phyloP scores from a whole-genome alignment of 768 basidiomycete genomes.

The Crepidotus variabilis region DNA sequence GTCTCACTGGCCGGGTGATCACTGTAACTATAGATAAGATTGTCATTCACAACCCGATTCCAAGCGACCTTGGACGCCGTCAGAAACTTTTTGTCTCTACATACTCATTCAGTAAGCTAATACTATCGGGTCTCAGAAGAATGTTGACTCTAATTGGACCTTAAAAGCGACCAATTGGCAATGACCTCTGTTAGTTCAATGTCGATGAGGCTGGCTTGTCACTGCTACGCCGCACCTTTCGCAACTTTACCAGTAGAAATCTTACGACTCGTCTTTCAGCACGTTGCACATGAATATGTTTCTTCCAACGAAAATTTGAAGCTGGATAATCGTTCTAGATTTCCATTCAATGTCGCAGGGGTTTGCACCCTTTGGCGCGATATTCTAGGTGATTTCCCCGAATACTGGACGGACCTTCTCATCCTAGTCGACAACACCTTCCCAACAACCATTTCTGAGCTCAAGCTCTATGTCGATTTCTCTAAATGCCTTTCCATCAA shows the following conservation, averaged over 20 bases:
- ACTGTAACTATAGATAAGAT: too few relatives aligned
- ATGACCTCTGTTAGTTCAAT: too few relatives aligned
- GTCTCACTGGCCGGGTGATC: too few relatives aligned
- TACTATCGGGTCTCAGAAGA: too few relatives aligned
- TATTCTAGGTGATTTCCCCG: not conserved
- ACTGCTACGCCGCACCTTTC: not conserved
- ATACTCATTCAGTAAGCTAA: too few relatives aligned
- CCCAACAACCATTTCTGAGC: not conserved
- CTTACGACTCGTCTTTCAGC: not conserved
- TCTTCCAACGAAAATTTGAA: not conserved
- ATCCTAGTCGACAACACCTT: not conserved
- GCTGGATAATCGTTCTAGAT: not conserved
- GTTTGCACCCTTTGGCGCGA: not conserved
- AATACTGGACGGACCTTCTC: not conserved
- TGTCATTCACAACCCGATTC: too few relatives aligned
- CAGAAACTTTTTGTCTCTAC: too few relatives aligned
- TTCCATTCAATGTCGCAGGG: not conserved
- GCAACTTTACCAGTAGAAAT: not conserved
- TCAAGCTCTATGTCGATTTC: not conserved
- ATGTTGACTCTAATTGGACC: too few relatives aligned
- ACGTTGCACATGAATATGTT: not conserved
- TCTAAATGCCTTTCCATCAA: not conserved
- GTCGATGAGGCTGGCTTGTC: too few relatives aligned
- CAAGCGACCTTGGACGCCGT: too few relatives aligned
- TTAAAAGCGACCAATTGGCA: too few relatives aligned